phyloP scores from a whole-genome alignment of 805 yeast genomes.

The Yarrowia hollandica region DNA sequence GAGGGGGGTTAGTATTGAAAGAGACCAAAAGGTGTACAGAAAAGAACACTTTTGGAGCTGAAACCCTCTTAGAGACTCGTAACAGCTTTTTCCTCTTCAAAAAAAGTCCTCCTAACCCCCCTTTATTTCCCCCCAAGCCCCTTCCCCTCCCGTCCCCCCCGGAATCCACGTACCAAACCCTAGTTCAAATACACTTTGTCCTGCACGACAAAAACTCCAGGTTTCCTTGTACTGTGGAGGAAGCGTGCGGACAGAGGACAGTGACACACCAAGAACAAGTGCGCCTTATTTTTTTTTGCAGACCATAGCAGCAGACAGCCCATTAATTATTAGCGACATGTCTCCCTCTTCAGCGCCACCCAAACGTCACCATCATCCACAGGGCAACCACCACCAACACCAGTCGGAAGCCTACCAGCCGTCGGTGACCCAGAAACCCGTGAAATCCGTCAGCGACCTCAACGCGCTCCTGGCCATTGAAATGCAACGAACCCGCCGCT shows the following conservation, averaged over 20 bases:
- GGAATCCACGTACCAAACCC: not conserved
- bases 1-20: not conserved
- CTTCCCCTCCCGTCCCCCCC: no score
- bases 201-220: constrained; percentile 23
- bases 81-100: no score
- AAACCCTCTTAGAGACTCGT: no score
- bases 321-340: not conserved
- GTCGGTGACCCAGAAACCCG: constrained; percentile 6
- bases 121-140: no score
- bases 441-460: constrained; percentile 11
- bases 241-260: constrained; percentile 8
- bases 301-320: no score
- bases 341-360: not conserved
- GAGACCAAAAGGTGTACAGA: not conserved
- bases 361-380: not conserved
- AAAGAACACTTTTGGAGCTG: no score
- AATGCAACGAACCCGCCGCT: constrained; percentile 28
- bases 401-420: not conserved
- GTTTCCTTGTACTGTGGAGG: constrained; percentile 16
- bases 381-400: not conserved
- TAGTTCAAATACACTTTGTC: not conserved
- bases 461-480: constrained; percentile 15
- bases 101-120: no score
- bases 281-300: constrained; percentile 5
- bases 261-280: not conserved